Evolutionary conservation across 768 basidiomycete genomes (phyloP).

Genomic region (Collybia mongolica): DNA sequence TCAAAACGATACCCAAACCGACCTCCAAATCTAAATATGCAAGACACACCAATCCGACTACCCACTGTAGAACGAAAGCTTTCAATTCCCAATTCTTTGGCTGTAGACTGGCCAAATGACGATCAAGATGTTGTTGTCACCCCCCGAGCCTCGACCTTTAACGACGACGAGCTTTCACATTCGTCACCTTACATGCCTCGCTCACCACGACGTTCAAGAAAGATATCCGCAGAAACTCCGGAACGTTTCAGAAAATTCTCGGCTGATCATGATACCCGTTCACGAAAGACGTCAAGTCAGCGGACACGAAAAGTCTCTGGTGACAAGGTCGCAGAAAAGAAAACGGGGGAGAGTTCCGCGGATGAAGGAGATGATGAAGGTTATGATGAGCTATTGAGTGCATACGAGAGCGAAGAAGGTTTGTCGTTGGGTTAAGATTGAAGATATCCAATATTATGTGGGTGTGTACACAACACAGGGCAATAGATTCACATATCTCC

Average conservation of each 20-base stretch:
- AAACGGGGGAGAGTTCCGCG: constrained; percentile 58
- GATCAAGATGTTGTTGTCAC: constrained; percentile 50
- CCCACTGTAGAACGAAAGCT: constrained; percentile 30
- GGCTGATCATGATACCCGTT: constrained; percentile 31
- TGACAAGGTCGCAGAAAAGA: constrained; percentile 35
- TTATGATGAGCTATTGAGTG: constrained; percentile 75
- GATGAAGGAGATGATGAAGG: constrained; percentile 79
- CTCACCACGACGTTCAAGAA: constrained; percentile 34
- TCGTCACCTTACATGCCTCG: constrained; percentile 24
- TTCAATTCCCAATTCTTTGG: constrained; percentile 45
- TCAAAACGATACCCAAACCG: constrained; percentile 48
- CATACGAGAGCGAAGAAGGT: constrained; percentile 77
- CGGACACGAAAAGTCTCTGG: constrained; percentile 48
- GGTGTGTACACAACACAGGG: neutral
- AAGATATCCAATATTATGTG: neutral
- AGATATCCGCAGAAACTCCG: constrained; percentile 36
- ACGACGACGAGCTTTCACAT: constrained; percentile 26
- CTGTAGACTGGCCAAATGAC: constrained; percentile 54
- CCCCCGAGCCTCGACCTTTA: constrained; percentile 55
- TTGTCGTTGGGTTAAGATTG: constrained; percentile 8
- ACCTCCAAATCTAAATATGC: constrained; percentile 48
- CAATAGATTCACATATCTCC: no score
- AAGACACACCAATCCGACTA: constrained; percentile 23
- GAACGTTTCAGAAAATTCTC: constrained; percentile 30
- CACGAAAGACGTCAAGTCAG: constrained; percentile 42